Base-by-base conservation (phyloP, 2,329 filamentous ascomycete genomes). In the Aspergillus viridinutans region DNA sequence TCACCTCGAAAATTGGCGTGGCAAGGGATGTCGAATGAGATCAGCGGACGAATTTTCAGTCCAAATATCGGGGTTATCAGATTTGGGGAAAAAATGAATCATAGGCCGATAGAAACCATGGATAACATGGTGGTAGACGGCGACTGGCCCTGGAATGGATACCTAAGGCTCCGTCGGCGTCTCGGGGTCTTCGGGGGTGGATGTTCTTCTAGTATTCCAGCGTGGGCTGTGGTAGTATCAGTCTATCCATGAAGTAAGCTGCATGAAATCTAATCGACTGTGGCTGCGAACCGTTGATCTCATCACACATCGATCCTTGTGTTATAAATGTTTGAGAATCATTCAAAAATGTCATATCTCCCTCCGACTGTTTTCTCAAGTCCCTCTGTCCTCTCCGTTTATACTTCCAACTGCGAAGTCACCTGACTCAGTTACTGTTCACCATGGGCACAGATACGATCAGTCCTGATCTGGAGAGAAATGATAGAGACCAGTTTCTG, bases 401-500 rank as follows among this genome's bases (percentile, higher is more conserved):
- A 47, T 47, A 47, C 21, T 17, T 47, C 23, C 12, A 7, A 4
- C 20, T 1, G 12, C 32, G 5, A 38, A 38, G 43, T 47, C 43
- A 47, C 43, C 43, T 47, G 21, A 47, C 21, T 26, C 14, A 3
- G 14, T 25, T 23, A 5, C 2, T 47, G 5, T 47, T 25, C 20
- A 23, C 43, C 48, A 50, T 50, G 14, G 20, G 42, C 12, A n/a
- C 43, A 25, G 43, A 47, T 47, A 23, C 1, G 9, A 47, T 47
- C 8, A 57, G 48, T 38, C 52, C 55, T 17, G 72, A 74, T 49
- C 58, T 72, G 26, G 72, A 74, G 51, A 60, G 61, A 6, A 69
- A 70, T 56, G 67, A 66, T 7, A 58, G 58, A 14, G 60, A 66
- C 21, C 60, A 64, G 35, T 75, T 73, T 49, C 60, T 75, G 32